Evolutionary conservation across 2,329 filamentous ascomycete genomes (phyloP).

Genomic region (Colletotrichum sp.): DNA sequence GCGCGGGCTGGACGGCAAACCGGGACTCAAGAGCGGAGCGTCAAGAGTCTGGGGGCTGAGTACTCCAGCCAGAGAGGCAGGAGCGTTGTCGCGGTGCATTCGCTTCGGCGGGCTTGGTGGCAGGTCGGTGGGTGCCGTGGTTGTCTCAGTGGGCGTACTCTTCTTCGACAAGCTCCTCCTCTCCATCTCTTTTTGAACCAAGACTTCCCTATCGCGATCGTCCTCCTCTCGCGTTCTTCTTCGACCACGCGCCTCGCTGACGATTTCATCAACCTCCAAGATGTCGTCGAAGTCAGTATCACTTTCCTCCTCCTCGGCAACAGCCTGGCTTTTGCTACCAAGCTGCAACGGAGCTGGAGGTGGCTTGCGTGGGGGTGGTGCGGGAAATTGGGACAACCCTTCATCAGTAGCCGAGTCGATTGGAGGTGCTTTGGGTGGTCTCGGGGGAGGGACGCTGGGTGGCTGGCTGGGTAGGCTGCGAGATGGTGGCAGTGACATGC

Average conservation of each 20-base stretch:
- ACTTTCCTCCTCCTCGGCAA: slow-evolving; percentile 65
- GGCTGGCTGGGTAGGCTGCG: slow-evolving; percentile 58
- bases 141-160: slow-evolving; percentile 56
- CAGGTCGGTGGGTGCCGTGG: slow-evolving; percentile 31
- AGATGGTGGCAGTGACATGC: slow-evolving; percentile 59
- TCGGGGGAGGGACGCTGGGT: slow-evolving; percentile 58
- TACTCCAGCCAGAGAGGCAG: slow-evolving; percentile 59
- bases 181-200: slow-evolving; percentile 71
- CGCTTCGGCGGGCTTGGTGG: slow-evolving; percentile 42
- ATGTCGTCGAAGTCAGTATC: slow-evolving; percentile 87
- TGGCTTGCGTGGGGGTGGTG: slow-evolving; percentile 74
- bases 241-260: slow-evolving; percentile 70
- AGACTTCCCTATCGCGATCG: slow-evolving; percentile 75
- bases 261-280: slow-evolving; percentile 70
- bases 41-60: slow-evolving; percentile 42
- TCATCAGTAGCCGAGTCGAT: slow-evolving; percentile 49
- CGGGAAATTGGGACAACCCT: slow-evolving; percentile 55
- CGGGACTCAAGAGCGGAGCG: slow-evolving; percentile 60
- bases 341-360: slow-evolving; percentile 87
- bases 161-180: slow-evolving; percentile 77
- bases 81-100: slow-evolving; percentile 40
- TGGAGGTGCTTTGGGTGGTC: slow-evolving; percentile 41
- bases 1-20: slow-evolving; percentile 64
- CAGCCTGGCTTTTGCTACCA: slow-evolving; percentile 43
- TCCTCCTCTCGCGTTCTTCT: slow-evolving; percentile 88